A percentile compares a stretch with the other conserved stretches of the same genome.
Conservation (phyloP, 2,329 filamentous ascomycete genomes). For the Aspergillus hiratsukae region DNA sequence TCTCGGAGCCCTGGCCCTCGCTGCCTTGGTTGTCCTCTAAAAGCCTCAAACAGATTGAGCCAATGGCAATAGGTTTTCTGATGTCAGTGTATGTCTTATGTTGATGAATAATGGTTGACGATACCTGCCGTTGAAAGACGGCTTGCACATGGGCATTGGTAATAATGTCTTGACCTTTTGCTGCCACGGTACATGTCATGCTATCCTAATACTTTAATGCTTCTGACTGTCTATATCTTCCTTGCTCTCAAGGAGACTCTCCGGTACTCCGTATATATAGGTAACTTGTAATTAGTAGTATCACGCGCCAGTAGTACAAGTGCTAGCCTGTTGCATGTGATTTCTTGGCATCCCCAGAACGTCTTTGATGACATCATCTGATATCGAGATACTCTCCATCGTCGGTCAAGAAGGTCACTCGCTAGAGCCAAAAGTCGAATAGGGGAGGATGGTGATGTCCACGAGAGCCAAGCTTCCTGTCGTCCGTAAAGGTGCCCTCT, state of each 20-base stretch:
- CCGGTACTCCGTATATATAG: neutral
- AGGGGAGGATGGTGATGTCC: neutral
- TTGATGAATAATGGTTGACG: constrained; percentile 11
- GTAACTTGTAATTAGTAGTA: constrained; percentile 15
- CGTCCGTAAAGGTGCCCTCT: neutral
- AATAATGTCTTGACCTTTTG: neutral
- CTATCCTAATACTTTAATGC: neutral
- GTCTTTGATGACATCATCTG: neutral
- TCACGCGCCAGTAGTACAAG: constrained; percentile 7
- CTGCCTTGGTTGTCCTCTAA: constrained; percentile 41
- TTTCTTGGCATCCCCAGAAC: neutral
- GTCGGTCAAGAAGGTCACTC: neutral
- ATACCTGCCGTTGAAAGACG: neutral
- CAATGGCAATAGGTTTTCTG: neutral
- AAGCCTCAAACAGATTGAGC: neutral
- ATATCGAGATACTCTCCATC: neutral
- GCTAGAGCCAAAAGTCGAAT: neutral
- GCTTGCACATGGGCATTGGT: neutral
- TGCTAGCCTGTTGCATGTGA: neutral
- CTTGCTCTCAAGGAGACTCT: neutral
- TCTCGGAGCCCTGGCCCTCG: constrained; percentile 39
- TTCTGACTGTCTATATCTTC: neutral
- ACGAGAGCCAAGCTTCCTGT: neutral
- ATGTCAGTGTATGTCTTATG: constrained; percentile 1
- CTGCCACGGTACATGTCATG: neutral